These are phyloP conservation scores for Penicillium corylophilum DNA, from an alignment of 2,329 filamentous ascomycete species.

Conservation along the genomic window DNA sequence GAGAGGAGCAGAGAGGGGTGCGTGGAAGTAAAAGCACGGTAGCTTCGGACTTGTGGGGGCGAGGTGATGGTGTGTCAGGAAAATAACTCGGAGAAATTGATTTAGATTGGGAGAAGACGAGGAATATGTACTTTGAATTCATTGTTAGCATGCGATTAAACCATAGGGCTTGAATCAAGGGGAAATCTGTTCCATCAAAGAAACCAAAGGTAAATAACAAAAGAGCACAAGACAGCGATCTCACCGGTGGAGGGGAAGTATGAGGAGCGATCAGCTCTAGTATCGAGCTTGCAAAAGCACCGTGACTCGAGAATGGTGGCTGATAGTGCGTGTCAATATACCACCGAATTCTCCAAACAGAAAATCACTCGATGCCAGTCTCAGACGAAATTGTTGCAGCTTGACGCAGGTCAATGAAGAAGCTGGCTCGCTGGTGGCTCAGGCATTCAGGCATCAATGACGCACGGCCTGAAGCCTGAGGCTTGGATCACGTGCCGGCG, in stretches of 20 bases:
- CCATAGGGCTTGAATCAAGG: no score
- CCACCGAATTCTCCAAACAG: neutral
- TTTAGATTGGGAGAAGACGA: neutral
- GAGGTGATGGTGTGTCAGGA: neutral
- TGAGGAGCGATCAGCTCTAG: slow-evolving; percentile 5
- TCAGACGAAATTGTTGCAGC: slow-evolving; percentile 3
- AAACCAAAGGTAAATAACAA: neutral
- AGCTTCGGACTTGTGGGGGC: neutral
- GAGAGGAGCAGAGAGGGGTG: neutral
- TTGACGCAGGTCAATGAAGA: neutral
- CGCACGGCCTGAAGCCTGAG: slow-evolving; percentile 15
- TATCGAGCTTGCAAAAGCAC: neutral
- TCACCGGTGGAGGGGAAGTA: slow-evolving; percentile 23
- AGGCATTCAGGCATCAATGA: slow-evolving; percentile 20
- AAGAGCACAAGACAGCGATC: slow-evolving; percentile 1
- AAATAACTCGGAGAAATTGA: neutral
- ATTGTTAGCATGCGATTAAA: neutral
- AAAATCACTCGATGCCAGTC: neutral
- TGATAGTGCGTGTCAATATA: neutral
- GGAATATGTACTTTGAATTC: neutral
- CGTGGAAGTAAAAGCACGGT: neutral
- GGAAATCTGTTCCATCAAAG: neutral
- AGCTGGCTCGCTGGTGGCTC: slow-evolving; percentile 1
- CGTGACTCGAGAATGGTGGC: neutral
- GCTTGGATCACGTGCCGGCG: slow-evolving; percentile 18